phyloP scores from a whole-genome alignment of 2,329 filamentous ascomycete species.

The Ceratocystis smalleyi region DNA sequence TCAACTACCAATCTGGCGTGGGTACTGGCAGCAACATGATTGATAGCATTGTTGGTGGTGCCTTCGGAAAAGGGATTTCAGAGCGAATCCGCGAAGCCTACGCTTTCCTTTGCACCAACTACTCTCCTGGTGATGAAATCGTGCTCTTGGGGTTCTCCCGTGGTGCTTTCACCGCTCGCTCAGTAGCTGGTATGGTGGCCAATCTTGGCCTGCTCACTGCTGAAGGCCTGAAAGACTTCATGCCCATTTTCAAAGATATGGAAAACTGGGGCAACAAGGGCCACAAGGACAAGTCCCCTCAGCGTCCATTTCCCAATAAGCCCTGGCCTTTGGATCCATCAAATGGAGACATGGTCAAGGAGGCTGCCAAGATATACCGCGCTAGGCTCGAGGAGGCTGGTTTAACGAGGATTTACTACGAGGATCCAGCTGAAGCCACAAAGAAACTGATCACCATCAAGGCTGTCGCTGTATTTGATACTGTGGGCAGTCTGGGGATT shows the following conservation, averaged over 20 bases:
- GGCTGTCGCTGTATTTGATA: conserved; percentile 34
- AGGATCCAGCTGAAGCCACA: not conserved
- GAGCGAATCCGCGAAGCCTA: conserved; percentile 47
- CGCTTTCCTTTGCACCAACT: conserved; percentile 46
- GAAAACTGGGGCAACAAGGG: conserved; percentile 34
- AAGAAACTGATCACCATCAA: conserved; percentile 19
- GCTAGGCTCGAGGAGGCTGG: conserved; percentile 30
- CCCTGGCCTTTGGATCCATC: conserved; percentile 28
- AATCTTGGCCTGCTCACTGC: conserved; percentile 37
- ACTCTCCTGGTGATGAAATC: conserved; percentile 41
- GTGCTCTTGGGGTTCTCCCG: conserved; percentile 42
- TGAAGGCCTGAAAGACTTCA: conserved; percentile 38
- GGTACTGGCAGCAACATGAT: conserved; percentile 36
- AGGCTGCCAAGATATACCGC: conserved; percentile 30
- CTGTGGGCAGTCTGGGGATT: conserved; percentile 29
- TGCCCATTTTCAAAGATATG: conserved; percentile 41
- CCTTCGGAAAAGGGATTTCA: conserved; percentile 39
- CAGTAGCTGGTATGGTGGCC: conserved; percentile 38
- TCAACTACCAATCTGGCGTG: conserved; percentile 46
- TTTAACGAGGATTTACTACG: conserved; percentile 26
- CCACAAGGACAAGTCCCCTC: conserved; percentile 34
- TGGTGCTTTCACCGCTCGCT: conserved; percentile 43
- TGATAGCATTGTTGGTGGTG: conserved; percentile 38
- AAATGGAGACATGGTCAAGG: not conserved
- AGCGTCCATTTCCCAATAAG: conserved; percentile 33